Evolutionary conservation across 1,284 basidiomycete species (phyloP), one percentile per base, ranked within the genome.

Genomic region (Leccinum huronense): DNA sequence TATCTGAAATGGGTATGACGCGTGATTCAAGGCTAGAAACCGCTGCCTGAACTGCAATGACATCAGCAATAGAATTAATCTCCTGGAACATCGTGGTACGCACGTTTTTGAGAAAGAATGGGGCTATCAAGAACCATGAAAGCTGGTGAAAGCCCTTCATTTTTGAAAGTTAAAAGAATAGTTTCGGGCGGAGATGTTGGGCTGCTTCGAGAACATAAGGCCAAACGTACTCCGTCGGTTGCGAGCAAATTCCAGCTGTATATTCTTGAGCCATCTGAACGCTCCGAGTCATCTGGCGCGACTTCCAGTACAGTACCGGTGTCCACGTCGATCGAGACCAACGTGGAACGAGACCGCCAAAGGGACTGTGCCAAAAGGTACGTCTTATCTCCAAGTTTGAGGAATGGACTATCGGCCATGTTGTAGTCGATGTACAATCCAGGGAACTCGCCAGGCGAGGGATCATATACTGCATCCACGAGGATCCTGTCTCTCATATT

Each of bases 351-450:
- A 1, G 85, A 86, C 0, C 83, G 80, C 82, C 84, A 86, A 16
- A 77, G 73, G 0, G 86, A 85, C 27, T 81, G 78, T 1, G 80
- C 73, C 8, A 85, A 72, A 13, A 89, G 40, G 33, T 73, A 77
- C 0, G 74, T 68, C 30, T 68, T 63, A 2, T 56, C 63, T 3
- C 57, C 67, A 16, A 78, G 61, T 5, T 70, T 67, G 13, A 87
- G 65, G 67, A 86, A 84, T 0, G 85, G 81, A 4, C 71, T 73
- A 0, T 75, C 55, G 0, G 81, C 77, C n/a, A 89, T 72, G 63
- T 75, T 80, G 62, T 80, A 79, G 23, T 83, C 80, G 3, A 51
- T 51, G 48, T 86, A 92, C 2, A 92, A 73, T 0, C 90, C 90
- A 0, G 88, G 88, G 71, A 90, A 90, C 0, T 73, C 78, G 34